Evolutionary conservation across 1,139 yeast genomes (phyloP).

Genomic region (Saccharomyces hybrid): DNA sequence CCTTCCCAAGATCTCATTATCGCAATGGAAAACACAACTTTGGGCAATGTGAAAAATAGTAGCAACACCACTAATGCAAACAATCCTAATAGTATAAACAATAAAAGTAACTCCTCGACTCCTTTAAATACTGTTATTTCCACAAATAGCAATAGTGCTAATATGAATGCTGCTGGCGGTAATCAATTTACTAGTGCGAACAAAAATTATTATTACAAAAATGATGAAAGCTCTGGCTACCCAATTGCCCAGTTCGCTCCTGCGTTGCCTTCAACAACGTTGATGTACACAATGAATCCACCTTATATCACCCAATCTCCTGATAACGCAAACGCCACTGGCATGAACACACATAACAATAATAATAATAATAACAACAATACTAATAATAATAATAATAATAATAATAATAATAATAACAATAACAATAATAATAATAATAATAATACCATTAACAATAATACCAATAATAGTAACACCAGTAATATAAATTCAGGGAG

Average conservation of each 20-base stretch:
- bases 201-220: conserved; percentile 2
- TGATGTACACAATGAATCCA: background rate
- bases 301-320: background rate
- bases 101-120: conserved; percentile 1
- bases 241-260: background rate
- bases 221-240: conserved; percentile 3
- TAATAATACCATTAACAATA: background rate
- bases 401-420: background rate
- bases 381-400: background rate
- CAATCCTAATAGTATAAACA: conserved; percentile 4
- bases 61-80: background rate
- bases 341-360: background rate
- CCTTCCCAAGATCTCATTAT: conserved; percentile 51
- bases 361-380: background rate
- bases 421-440: background rate
- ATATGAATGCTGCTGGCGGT: conserved; percentile 1
- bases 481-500: background rate
- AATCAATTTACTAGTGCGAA: background rate
- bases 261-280: background rate
- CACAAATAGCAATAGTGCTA: background rate
- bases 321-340: background rate
- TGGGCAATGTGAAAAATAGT: conserved; percentile 34
- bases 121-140: background rate
- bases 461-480: background rate
- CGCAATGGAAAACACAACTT: conserved; percentile 50